Evolutionary conservation across 352 stramenopile species (phyloP), one percentile per base, ranked within the genome.

Genomic region (Detonula confervacea): DNA sequence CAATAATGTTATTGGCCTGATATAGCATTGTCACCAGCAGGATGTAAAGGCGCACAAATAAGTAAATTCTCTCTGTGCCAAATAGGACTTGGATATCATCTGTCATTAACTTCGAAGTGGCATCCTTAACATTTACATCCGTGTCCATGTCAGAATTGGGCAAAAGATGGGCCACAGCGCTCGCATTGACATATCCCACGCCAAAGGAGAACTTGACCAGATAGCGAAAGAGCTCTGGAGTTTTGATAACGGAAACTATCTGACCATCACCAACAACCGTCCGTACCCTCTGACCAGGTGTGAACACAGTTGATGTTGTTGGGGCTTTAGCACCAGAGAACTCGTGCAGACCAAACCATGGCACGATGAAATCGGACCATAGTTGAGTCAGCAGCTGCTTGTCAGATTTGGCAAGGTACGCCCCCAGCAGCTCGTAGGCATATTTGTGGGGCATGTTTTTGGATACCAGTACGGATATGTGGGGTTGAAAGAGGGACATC

Each of bases 361-460:
- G 82, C 37, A 85, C 66, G 18, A 95, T 84, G 66, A 93, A 93
- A 65, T 90, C 83, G 14, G 76, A 73, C 88, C 88, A 94, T 42
- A 93, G 71, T 55, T 86, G 78, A 22, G 64, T 73, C 65, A 92
- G 71, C 49, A 64, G 59, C 46, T 88, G 77, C 20, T 75, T 70
- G 11, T 86, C 62, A 1, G 25, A 80, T 18, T 76, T 68, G n/a
- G 35, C 33, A 57, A 80, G 66, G 20, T 55, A 69, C 8, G 80
- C 35, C 46, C 42, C 70, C 9, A 95, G 20, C 27, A 90, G 79
- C 9, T 74, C 24, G 62, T 86, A 83, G 16, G 86, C 81, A 66
- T 89, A 59, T 33, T 86, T 74, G 56, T 92, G 86, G 3, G 81
- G 64, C 60, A 85, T 86, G 33, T 73, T 83, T 16, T 59, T 74